phyloP scores from a whole-genome alignment of 2,329 filamentous ascomycete species.

The Neoascochyta sp. region DNA sequence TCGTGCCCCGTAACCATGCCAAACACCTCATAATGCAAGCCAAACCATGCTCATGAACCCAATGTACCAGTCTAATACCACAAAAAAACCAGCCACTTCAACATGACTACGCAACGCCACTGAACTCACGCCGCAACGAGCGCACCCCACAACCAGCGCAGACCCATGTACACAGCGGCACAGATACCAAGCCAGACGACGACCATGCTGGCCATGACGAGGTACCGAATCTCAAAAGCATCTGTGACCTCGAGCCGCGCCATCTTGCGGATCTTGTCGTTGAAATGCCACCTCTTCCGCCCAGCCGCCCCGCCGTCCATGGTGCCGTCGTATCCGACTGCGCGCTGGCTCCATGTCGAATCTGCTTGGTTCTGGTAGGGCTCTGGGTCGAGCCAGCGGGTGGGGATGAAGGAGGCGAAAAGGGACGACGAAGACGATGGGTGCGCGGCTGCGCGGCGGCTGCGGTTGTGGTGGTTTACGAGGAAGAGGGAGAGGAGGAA shows the following conservation, averaged over 20 bases:
- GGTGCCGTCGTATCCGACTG: constrained; percentile 11
- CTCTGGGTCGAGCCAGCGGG: constrained; percentile 39
- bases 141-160: too few relatives aligned
- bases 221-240: constrained; percentile 61
- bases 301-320: constrained; percentile 1
- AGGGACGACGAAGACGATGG: constrained; percentile 21
- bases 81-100: too few relatives aligned
- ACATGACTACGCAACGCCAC: too few relatives aligned
- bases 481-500: constrained; percentile 64
- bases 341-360: constrained; percentile 21
- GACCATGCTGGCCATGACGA: too few relatives aligned
- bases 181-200: too few relatives aligned
- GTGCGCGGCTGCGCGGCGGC: constrained; percentile 43
- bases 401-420: constrained; percentile 20
- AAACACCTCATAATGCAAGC: too few relatives aligned
- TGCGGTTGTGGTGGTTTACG: constrained; percentile 57
- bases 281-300: constrained; percentile 34
- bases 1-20: too few relatives aligned
- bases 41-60: too few relatives aligned
- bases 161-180: too few relatives aligned
- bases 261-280: constrained; percentile 52
- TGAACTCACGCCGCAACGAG: too few relatives aligned
- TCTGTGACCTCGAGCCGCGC: constrained; percentile 61
- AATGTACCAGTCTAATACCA: too few relatives aligned
- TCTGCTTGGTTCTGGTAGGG: constrained; percentile 43